Evolutionary conservation across 1,139 yeast species (phyloP).

Genomic region (Scheffersomyces segobiensis): DNA sequence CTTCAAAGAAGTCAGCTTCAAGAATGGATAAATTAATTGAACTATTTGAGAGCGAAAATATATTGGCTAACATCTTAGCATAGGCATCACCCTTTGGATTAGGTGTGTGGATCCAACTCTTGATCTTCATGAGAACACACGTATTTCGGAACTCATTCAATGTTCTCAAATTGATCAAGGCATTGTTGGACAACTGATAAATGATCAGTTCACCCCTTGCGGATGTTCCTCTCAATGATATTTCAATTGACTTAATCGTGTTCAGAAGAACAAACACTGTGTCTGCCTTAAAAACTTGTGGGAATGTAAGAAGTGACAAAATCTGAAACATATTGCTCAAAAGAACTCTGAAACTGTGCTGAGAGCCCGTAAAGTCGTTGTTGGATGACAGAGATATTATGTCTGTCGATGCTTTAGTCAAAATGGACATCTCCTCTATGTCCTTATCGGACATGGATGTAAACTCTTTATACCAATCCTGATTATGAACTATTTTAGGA

Average conservation of each 20-base stretch:
- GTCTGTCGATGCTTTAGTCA: conserved; percentile 28
- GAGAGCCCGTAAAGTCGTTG: conserved; percentile 13
- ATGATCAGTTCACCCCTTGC: conserved; percentile 44
- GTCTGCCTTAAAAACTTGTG: conserved; percentile 39
- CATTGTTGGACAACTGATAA: conserved; percentile 60
- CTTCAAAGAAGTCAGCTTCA: conserved; percentile 55
- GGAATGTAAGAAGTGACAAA: conserved; percentile 40
- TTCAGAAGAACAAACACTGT: conserved; percentile 43
- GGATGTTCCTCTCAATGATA: conserved; percentile 60
- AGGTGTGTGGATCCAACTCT: conserved; percentile 28
- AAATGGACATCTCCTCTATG: conserved; percentile 23
- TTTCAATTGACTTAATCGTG: conserved; percentile 66
- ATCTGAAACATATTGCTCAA: conserved; percentile 39
- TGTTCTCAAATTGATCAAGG: conserved; percentile 58
- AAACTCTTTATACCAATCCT: conserved; percentile 30
- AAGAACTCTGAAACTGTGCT: conserved; percentile 29
- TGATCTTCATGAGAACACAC: conserved; percentile 31
- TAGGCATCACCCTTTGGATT: conserved; percentile 30
- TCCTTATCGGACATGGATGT: conserved; percentile 20
- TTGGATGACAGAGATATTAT: conserved; percentile 18
- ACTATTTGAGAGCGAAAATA: conserved; percentile 32
- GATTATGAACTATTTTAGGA: conserved; percentile 17
- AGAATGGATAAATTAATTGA: conserved; percentile 27
- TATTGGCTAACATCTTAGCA: conserved; percentile 35
- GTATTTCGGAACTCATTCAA: conserved; percentile 47